These are phyloP conservation scores for Verticillium nonalfalfae DNA, from an alignment of 2,329 filamentous ascomycete species.

Conservation along the genomic window DNA sequence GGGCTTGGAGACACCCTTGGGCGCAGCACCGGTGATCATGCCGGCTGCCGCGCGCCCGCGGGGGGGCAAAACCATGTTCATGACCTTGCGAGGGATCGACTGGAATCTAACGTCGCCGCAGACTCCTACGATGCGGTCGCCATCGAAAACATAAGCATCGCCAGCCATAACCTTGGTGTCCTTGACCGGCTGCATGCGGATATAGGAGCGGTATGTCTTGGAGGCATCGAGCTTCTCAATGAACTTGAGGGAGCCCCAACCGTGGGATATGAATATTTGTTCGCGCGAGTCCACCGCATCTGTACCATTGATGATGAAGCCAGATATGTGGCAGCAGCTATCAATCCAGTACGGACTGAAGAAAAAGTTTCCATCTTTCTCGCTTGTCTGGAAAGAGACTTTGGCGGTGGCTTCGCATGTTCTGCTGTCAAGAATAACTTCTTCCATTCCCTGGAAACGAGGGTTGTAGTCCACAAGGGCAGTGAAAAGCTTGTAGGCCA, in stretches of 20 bases:
- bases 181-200: slow-evolving; percentile 49
- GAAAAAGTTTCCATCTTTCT: slow-evolving; percentile 44
- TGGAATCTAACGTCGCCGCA: slow-evolving; percentile 58
- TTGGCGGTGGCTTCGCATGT: slow-evolving; percentile 35
- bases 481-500: slow-evolving; percentile 67
- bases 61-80: slow-evolving; percentile 62
- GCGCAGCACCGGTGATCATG: neutral
- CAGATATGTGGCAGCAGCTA: slow-evolving; percentile 51
- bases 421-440: slow-evolving; percentile 46
- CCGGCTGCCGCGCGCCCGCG: slow-evolving; percentile 32
- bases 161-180: slow-evolving; percentile 45
- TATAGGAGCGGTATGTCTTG: slow-evolving; percentile 49
- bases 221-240: slow-evolving; percentile 34
- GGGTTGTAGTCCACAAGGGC: slow-evolving; percentile 50
- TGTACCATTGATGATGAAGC: slow-evolving; percentile 55
- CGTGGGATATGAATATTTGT: slow-evolving; percentile 53
- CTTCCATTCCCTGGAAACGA: slow-evolving; percentile 51
- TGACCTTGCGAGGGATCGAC: slow-evolving; percentile 57
- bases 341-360: slow-evolving; percentile 55
- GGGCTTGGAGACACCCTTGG: neutral
- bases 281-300: slow-evolving; percentile 48
- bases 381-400: slow-evolving; percentile 38
- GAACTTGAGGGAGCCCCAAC: slow-evolving; percentile 48
- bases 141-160: slow-evolving; percentile 49
- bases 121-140: slow-evolving; percentile 40